Percentiles rank a stretch among this genome's conserved stretches.
phyloP scores from a whole-genome alignment of 2,329 filamentous ascomycete genomes.

The Elsinoe fawcettii region DNA sequence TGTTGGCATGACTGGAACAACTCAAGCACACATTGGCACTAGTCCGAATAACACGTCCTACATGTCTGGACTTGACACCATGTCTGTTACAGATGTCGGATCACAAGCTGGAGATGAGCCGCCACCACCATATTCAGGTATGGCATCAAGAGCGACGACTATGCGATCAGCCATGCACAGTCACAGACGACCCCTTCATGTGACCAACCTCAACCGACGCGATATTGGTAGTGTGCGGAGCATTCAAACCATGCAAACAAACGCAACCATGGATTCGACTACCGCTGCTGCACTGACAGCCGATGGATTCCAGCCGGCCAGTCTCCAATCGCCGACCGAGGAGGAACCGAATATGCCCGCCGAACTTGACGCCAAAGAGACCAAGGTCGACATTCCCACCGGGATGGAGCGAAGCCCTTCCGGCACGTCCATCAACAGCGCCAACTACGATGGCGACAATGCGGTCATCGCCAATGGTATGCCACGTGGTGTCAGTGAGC shows the following conservation, averaged over 20 bases:
- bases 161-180: constrained; percentile 7
- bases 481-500: constrained; percentile 3
- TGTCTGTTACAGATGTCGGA: constrained; percentile 7
- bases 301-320: neutral
- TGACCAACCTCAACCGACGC: constrained; percentile 8
- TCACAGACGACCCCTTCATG: neutral
- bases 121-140: constrained; percentile 9
- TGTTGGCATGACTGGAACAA: neutral
- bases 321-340: neutral
- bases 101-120: constrained; percentile 11
- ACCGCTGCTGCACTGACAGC: neutral
- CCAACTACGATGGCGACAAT: constrained; percentile 8
- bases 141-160: neutral
- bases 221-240: constrained; percentile 5
- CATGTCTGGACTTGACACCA: constrained; percentile 6
- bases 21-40: constrained; percentile 8
- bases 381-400: neutral
- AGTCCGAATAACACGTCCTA: constrained; percentile 9
- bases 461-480: neutral
- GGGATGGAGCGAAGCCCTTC: neutral
- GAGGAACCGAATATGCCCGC: constrained; percentile 4
- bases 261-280: constrained; percentile 6
- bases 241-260: constrained; percentile 3
- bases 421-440: neutral
- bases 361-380: constrained; percentile 4